These are phyloP conservation scores for Orychophragmus violaceus DNA, from an alignment of 345 rosid genomes.

Conservation along the genomic window DNA sequence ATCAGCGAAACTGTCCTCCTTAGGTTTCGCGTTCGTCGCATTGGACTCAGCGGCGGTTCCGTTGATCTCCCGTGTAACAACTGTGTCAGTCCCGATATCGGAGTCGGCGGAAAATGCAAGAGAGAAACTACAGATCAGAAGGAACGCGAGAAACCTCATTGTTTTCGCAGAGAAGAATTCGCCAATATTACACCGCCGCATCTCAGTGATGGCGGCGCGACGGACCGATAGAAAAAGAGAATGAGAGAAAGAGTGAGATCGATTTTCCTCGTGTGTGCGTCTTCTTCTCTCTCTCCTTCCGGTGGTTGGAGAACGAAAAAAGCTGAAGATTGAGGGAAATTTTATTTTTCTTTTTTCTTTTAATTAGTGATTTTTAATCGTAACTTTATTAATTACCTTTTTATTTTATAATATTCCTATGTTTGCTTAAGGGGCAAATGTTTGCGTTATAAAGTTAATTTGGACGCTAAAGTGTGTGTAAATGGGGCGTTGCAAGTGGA, in stretches of 20 bases:
- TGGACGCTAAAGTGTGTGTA: no score
- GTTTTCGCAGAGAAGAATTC: constrained; percentile 14
- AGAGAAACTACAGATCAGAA: constrained; percentile 37
- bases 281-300: constrained; percentile 21
- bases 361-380: not conserved
- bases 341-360: not conserved
- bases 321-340: constrained; percentile 14
- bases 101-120: constrained; percentile 34
- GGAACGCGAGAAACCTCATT: constrained; percentile 30
- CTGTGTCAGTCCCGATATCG: constrained; percentile 27
- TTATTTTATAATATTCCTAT: not conserved
- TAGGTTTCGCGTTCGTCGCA: constrained; percentile 43
- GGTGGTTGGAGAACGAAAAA: constrained; percentile 37
- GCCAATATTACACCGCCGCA: constrained; percentile 14
- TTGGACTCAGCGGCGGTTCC: constrained; percentile 35
- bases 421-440: constrained; percentile 5
- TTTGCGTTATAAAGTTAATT: no score
- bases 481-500: not conserved
- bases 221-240: not conserved
- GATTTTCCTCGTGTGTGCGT: constrained; percentile 15
- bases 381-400: not conserved
- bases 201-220: constrained; percentile 15
- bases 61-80: constrained; percentile 30
- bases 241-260: not conserved
- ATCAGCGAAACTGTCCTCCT: constrained; percentile 70